A percentile compares a stretch with the other conserved stretches of the same genome.
Conservation (phyloP, 768 basidiomycete genomes). For the Xerocomus potaroensis region DNA sequence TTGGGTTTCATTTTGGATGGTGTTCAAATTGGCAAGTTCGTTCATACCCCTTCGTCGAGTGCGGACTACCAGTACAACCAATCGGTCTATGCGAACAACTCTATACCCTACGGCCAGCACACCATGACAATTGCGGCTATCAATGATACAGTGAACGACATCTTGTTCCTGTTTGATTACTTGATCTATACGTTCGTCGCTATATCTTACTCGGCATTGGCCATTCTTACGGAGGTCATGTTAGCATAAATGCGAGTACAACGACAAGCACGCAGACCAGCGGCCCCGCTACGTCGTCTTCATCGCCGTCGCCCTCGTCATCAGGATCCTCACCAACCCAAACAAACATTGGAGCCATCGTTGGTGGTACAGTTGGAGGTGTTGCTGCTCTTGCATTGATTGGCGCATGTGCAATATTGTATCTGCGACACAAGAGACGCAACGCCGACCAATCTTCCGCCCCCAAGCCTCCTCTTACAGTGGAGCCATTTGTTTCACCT, state of each 20-base stretch:
- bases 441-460: background rate
- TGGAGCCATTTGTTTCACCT: slow-evolving; percentile 5
- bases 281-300: background rate
- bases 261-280: no score
- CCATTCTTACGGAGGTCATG: background rate
- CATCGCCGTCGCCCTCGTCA: background rate
- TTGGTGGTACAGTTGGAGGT: slow-evolving; percentile 6
- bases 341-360: background rate
- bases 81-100: slow-evolving; percentile 7
- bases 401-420: background rate
- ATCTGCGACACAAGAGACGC: background rate
- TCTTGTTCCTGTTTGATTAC: slow-evolving; percentile 19
- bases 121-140: slow-evolving; percentile 6
- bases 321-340: background rate
- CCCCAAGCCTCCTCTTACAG: background rate
- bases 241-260: slow-evolving; percentile 1
- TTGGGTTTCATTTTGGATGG: slow-evolving; percentile 13
- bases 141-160: background rate
- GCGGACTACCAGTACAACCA: slow-evolving; percentile 14
- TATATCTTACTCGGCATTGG: background rate
- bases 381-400: background rate
- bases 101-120: slow-evolving; percentile 5
- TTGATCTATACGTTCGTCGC: slow-evolving; percentile 14
- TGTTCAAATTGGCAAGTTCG: background rate
- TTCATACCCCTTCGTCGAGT: background rate